Evolutionary conservation across 139 green algal species (phyloP), one percentile per base, ranked within the genome.

Genomic region (Nannochloris sp.): DNA sequence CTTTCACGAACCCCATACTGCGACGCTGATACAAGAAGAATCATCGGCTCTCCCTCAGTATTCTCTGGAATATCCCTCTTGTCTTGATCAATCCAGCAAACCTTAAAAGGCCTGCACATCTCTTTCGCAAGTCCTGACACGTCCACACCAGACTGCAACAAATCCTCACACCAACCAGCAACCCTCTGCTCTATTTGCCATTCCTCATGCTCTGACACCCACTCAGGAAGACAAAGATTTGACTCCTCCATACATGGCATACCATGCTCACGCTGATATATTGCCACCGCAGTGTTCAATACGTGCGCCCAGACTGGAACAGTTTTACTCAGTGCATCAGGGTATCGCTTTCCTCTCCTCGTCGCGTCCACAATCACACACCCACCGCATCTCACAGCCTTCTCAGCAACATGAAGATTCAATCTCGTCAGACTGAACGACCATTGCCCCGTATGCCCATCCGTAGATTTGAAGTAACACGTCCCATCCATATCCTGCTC

Each of bases 401-500:
- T 23, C 17, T 82, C 57, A 6, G 85, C 82, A 5, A 95, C 69
- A 44, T 94, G 63, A 56, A 86, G 68, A 69, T 98, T 98, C 3
- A 97, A 75, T n/a, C 92, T 79, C 0, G 75, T 87, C 4, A 58
- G 65, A 67, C 77, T 90, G 78, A 98, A 97, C 1, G 65, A 78
- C 85, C 88, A 95, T 56, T 95, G 87, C 9, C 82, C 81, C 23
- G 75, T 76, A 67, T 98, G 92, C 0, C 92, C 92, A 58, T 97
- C 91, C 4, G 88, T 97, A 10, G 82, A 91, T 71, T 98, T 96
- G 74, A 97, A 97, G 73, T 95, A 96, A 70, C 90, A 96, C 12
- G 72, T 85, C 10, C 44, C 60, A 12, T 76, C 33, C 12, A 17
- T 51, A 5, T 25, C 5, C 1, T 68, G 59, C 0, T 45, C 17